Conservation (phyloP, 371 early-diverging fungal genomes). For the Mucor circinelloides region DNA sequence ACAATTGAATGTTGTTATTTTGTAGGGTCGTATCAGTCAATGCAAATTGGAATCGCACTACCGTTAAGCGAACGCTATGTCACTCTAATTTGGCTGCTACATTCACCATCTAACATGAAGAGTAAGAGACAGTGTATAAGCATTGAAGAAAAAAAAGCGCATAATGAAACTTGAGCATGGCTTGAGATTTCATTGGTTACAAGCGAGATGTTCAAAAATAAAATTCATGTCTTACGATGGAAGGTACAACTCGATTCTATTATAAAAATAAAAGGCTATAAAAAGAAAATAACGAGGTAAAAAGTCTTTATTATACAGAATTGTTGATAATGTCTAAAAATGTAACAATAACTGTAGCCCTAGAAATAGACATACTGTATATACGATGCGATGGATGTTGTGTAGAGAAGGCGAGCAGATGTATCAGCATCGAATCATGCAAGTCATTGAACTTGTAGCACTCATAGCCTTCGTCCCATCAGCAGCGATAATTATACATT, state of each 20-base stretch:
- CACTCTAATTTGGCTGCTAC: not conserved
- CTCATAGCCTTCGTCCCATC: no score
- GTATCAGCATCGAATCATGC: no score
- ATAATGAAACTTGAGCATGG: not conserved
- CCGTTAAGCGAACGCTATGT: not conserved
- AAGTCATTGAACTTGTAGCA: no score
- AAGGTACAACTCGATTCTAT: constrained; percentile 2
- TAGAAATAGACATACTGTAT: no score
- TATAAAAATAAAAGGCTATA: constrained; percentile 5
- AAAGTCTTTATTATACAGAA: not conserved
- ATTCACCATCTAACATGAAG: not conserved
- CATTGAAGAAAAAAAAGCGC: no score
- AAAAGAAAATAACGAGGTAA: not conserved
- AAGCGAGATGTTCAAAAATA: not conserved
- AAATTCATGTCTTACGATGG: not conserved
- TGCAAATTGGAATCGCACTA: not conserved
- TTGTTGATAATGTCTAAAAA: constrained; percentile 10
- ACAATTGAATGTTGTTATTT: not conserved
- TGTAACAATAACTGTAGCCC: not conserved
- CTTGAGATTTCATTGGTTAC: not conserved
- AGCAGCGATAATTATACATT: no score
- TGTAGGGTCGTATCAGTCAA: no score
- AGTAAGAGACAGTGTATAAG: no score
- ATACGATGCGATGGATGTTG: no score
- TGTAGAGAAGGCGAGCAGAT: no score